Evolutionary conservation across 2,329 filamentous ascomycete genomes (phyloP).

Genomic region (Nakataea oryzae): DNA sequence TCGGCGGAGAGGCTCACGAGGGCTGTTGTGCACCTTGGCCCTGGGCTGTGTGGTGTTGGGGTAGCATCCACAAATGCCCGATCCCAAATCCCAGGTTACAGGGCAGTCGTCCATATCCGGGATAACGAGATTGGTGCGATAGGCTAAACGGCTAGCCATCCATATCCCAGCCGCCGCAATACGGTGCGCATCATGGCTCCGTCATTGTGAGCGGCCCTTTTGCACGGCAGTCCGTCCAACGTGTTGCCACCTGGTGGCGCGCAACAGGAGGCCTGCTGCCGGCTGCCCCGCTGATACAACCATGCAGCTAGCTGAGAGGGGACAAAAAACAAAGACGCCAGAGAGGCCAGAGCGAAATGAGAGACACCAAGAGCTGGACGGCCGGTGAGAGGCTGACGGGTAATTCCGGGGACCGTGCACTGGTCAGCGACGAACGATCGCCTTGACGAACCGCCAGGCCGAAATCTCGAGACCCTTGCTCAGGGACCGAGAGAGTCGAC

Average conservation of each 20-base stretch:
- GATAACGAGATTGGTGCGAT: background rate
- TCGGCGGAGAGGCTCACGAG: too few relatives aligned
- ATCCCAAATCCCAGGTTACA: background rate
- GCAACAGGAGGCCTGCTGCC: too few relatives aligned
- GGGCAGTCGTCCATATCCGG: background rate
- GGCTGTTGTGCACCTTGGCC: too few relatives aligned
- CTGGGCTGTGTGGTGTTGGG: too few relatives aligned
- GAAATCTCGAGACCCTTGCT: background rate
- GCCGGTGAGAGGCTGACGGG: background rate
- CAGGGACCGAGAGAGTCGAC: background rate
- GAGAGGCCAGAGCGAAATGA: too few relatives aligned
- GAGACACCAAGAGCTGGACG: background rate
- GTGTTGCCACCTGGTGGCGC: too few relatives aligned
- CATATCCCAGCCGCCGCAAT: too few relatives aligned
- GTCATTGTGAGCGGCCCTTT: too few relatives aligned
- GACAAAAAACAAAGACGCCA: too few relatives aligned
- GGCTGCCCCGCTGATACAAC: background rate
- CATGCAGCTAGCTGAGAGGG: background rate
- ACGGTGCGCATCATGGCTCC: too few relatives aligned
- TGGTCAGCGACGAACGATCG: background rate
- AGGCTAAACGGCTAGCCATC: background rate
- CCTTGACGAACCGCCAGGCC: background rate
- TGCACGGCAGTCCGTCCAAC: too few relatives aligned
- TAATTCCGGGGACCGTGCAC: background rate
- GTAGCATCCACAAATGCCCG: too few relatives aligned